These are phyloP conservation scores for Penicillium sp. DNA, from an alignment of 2,329 filamentous ascomycete species.

Conservation along the genomic window DNA sequence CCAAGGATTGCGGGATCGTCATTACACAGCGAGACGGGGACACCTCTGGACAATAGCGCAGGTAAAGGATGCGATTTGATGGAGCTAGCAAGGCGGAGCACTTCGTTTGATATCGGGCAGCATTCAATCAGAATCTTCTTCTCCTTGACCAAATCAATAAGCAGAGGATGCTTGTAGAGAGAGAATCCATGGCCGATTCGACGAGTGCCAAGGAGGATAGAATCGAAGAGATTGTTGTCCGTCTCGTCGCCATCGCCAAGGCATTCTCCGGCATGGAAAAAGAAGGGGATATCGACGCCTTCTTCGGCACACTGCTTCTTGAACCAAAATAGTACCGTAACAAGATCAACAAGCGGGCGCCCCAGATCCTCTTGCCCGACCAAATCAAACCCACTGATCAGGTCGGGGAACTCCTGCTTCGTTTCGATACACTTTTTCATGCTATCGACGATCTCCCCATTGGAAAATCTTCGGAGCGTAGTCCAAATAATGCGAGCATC, in stretches of 20 bases:
- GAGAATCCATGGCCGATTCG: slow-evolving; percentile 88
- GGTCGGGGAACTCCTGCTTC: slow-evolving; percentile 73
- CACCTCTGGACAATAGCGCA: slow-evolving; percentile 78
- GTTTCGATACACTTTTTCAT: slow-evolving; percentile 87
- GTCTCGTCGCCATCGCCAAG: slow-evolving; percentile 74
- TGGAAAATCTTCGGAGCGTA: slow-evolving; percentile 62
- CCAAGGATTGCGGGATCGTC: slow-evolving; percentile 89
- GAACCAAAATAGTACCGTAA: slow-evolving; percentile 92
- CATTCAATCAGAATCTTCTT: slow-evolving; percentile 84
- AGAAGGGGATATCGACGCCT: slow-evolving; percentile 82
- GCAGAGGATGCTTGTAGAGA: slow-evolving; percentile 84
- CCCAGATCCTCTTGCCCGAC: slow-evolving; percentile 85
- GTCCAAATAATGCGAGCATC: slow-evolving; percentile 85
- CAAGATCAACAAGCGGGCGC: slow-evolving; percentile 69
- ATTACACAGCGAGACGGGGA: slow-evolving; percentile 80
- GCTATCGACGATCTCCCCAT: slow-evolving; percentile 67
- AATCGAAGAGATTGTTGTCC: slow-evolving; percentile 86
- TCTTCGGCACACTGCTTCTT: slow-evolving; percentile 77
- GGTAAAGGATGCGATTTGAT: slow-evolving; percentile 79
- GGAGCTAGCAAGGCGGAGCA: slow-evolving; percentile 73
- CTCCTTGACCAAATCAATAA: slow-evolving; percentile 85
- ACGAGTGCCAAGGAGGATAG: slow-evolving; percentile 78
- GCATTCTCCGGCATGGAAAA: slow-evolving; percentile 91
- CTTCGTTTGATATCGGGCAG: slow-evolving; percentile 88
- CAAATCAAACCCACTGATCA: slow-evolving; percentile 84